Conservation (phyloP, 2,329 filamentous ascomycete genomes). For the Sordariomycetes sp. region DNA sequence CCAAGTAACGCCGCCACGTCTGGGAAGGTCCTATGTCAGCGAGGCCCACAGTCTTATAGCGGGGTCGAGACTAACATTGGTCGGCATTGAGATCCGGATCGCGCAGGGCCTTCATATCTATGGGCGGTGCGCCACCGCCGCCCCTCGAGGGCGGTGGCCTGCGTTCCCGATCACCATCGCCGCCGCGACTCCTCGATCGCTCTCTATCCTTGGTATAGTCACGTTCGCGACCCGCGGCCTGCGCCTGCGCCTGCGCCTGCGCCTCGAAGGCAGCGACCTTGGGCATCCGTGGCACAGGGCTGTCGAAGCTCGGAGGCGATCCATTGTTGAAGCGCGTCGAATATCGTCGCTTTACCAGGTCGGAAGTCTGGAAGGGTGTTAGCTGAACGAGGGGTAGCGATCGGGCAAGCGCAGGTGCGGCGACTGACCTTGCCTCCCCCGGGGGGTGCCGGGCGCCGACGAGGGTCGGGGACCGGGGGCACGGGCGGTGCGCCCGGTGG, state of each 20-base stretch:
- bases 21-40: constrained; percentile 11
- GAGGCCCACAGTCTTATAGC: not conserved
- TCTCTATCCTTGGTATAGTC: constrained; percentile 21
- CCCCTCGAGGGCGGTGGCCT: constrained; percentile 39
- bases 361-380: constrained; percentile 40
- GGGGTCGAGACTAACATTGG: constrained; percentile 43
- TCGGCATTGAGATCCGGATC: constrained; percentile 72
- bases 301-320: constrained; percentile 52
- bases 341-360: constrained; percentile 88
- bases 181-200: constrained; percentile 12
- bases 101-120: constrained; percentile 66
- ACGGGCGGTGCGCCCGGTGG: constrained; percentile 12
- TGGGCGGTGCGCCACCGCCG: constrained; percentile 41
- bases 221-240: constrained; percentile 17
- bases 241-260: constrained; percentile 9
- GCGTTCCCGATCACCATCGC: constrained; percentile 17
- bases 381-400: constrained; percentile 1
- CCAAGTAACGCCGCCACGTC: constrained; percentile 59
- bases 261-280: constrained; percentile 39
- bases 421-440: constrained; percentile 40
- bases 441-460: constrained; percentile 32
- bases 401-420: not conserved
- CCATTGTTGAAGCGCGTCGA: constrained; percentile 81
- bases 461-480: constrained; percentile 20
- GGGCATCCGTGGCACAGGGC: constrained; percentile 61